Evolutionary conservation across 306 rosid genomes (phyloP).

Genomic region (Quercus ilex): DNA sequence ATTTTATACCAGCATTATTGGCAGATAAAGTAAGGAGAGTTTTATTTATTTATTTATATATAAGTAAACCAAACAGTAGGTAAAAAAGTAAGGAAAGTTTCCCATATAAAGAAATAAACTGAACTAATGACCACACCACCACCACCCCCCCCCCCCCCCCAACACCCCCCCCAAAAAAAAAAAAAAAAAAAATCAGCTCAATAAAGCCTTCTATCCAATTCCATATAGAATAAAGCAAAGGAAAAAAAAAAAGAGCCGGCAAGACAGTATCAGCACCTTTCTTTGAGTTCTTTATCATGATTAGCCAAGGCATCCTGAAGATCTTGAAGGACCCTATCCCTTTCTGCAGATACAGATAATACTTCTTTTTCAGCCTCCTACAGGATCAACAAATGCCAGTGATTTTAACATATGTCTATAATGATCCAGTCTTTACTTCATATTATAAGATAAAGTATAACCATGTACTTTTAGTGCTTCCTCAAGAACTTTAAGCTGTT

Average conservation of each 20-base stretch:
- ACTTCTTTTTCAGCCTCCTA: slow-evolving; percentile 93
- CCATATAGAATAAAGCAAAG: not conserved
- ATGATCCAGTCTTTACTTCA: slow-evolving; percentile 6
- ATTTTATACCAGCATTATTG: not conserved
- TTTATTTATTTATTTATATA: no score
- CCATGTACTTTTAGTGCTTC: slow-evolving; percentile 74
- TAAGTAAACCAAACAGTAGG: no score
- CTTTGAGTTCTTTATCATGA: slow-evolving; percentile 67
- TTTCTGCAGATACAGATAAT: slow-evolving; percentile 57
- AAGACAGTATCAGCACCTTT: slow-evolving; percentile 50
- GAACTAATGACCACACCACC: no score
- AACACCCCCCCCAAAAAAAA: no score
- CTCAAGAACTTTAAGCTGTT: slow-evolving; percentile 81
- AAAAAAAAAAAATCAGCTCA: not conserved
- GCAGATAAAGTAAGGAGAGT: no score
- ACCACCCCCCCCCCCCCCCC: no score
- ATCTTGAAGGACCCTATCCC: slow-evolving; percentile 72
- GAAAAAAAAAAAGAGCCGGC: slow-evolving; percentile 4
- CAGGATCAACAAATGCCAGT: slow-evolving; percentile 20
- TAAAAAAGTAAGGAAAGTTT: not conserved
- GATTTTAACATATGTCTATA: slow-evolving; percentile 13
- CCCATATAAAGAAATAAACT: not conserved
- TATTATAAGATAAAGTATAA: slow-evolving; percentile 16
- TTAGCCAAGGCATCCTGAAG: slow-evolving; percentile 58
- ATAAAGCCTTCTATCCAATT: not conserved